Evolutionary conservation across 371 early-diverging fungal species (phyloP).

Genomic region (Apophysomyces ossiformis): DNA sequence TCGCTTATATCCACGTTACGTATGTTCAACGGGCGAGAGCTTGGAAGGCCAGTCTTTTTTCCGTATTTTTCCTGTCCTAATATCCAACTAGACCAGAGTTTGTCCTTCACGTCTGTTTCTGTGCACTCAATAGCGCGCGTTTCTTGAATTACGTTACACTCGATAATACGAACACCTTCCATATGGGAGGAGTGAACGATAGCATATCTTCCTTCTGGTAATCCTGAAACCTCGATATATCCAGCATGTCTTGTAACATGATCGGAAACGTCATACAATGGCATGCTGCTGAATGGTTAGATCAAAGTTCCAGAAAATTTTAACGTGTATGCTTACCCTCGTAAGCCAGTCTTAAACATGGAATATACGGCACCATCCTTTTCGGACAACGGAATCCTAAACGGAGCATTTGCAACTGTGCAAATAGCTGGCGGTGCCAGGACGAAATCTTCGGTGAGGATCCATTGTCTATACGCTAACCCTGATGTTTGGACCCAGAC

Average conservation of each 20-base stretch:
- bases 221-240: conserved; percentile 24
- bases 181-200: conserved; percentile 16
- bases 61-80: conserved; percentile 11
- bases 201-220: conserved; percentile 38
- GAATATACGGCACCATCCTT: conserved; percentile 21
- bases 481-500: conserved; percentile 11
- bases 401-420: conserved; percentile 29
- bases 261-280: conserved; percentile 13
- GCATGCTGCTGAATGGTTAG: conserved; percentile 8
- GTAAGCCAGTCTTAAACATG: conserved; percentile 17
- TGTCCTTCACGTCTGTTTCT: background rate
- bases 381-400: conserved; percentile 31
- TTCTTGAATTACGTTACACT: conserved; percentile 10
- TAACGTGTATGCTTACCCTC: conserved; percentile 22
- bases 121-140: background rate
- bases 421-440: conserved; percentile 26
- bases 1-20: conserved; percentile 15
- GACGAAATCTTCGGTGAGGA: background rate
- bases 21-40: background rate
- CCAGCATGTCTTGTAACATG: conserved; percentile 9
- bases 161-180: background rate
- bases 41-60: background rate
- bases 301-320: background rate
- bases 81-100: background rate
- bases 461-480: conserved; percentile 19